Evolutionary conservation across 257 asterid genomes (phyloP).

Genomic region (Lycium barbarum): DNA sequence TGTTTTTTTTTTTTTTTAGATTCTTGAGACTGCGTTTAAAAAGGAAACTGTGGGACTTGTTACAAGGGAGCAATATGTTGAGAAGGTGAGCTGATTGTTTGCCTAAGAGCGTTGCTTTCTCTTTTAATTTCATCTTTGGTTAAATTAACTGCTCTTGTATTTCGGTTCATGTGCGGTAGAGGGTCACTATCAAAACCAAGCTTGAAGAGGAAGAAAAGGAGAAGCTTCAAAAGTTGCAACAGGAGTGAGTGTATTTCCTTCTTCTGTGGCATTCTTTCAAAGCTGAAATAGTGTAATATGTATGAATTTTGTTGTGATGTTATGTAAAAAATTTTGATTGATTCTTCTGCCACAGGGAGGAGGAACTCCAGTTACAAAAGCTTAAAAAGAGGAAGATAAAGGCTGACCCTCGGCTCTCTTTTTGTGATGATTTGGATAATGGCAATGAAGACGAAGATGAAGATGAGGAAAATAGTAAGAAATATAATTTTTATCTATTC

Average conservation of each 20-base stretch:
- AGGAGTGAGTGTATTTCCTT: conserved; percentile 65
- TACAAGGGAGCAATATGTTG: conserved; percentile 93
- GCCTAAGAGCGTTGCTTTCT: not conserved
- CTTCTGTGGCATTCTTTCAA: not conserved
- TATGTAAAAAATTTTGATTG: conserved; percentile 22
- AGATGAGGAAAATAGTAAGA: conserved; percentile 69
- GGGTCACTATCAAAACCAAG: conserved; percentile 89
- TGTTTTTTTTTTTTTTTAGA: conserved; percentile 44
- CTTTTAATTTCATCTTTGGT: not conserved
- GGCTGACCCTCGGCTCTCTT: conserved; percentile 92
- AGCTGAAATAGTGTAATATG: not conserved
- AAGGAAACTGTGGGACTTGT: conserved; percentile 99
- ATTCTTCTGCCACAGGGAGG: conserved; percentile 63
- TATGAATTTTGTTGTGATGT: not conserved
- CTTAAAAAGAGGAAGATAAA: conserved; percentile 84
- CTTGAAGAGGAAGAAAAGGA: conserved; percentile 99
- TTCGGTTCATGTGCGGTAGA: conserved; percentile 49
- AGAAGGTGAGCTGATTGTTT: conserved; percentile 61
- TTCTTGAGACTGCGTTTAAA: conserved; percentile 97
- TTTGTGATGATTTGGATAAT: conserved; percentile 83
- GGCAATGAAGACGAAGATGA: conserved; percentile 87
- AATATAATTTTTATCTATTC: not conserved
- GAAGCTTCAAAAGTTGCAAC: conserved; percentile 93
- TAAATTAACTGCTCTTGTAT: not conserved
- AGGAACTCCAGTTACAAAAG: conserved; percentile 93